Evolutionary conservation across 495 filamentous ascomycete genomes (phyloP), one percentile per base, ranked within the genome.

Genomic region (Neurospora sp.): DNA sequence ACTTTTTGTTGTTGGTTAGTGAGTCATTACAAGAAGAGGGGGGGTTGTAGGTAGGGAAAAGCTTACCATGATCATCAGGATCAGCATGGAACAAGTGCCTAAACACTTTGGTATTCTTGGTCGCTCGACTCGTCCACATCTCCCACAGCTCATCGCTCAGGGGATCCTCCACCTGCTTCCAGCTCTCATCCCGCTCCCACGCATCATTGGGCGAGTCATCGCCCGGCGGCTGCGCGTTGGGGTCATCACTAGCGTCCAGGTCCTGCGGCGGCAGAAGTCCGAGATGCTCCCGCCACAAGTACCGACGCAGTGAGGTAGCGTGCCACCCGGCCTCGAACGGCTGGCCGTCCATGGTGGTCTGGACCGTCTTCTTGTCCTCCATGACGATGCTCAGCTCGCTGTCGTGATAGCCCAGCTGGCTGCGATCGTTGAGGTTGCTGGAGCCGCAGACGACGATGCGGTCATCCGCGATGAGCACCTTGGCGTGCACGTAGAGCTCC

Each of bases 371-470:
- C 44, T 88, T 90, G 80, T 99, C 95, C 82, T 96, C 91, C 86
- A 97, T 92, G 20, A 98, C 92, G 69, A 97, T 93, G 53, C 91
- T 89, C n/a, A 99, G 85, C 81, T 99, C 96, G 72, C 91, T 93
- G 78, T 99, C 96, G 78, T 96, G 94, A 77, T 89, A 87, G 18
- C 95, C 96, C 22, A 95, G 84, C 84, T 97, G 95, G 18, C 92
- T 96, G 77, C 96, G 88, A 78, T 98, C 95, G 76, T 99, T 98
- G 80, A 99, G 89, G 80, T 99, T 98, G 48, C 92, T 91, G 70
- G 88, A 92, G 18, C 95, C 95, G 78, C 94, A 97, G 72, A 97
- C 91, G 35, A 89, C 90, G 44, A 91, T 86, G 44, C 88, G 86
- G 78, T 97, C 93, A 77, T 97, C 94, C 16, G 90, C 92, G 74